Evolutionary conservation across 2,329 filamentous ascomycete genomes (phyloP).

Genomic region (Alternaria sp.): DNA sequence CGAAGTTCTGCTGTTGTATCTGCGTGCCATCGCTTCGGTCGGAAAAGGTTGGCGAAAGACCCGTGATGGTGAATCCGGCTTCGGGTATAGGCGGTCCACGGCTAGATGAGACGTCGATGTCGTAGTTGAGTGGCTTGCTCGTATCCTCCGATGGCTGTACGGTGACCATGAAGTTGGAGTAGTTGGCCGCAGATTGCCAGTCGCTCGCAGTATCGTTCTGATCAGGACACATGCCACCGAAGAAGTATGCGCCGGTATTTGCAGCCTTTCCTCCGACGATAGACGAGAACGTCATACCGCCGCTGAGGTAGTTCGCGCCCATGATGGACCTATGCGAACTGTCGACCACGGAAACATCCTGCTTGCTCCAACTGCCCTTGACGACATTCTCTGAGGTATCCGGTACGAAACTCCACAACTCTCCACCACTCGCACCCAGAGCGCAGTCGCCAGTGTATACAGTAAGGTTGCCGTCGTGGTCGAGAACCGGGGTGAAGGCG

Average conservation of each 20-base stretch:
- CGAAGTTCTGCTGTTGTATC: constrained; percentile 77
- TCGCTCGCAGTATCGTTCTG: constrained; percentile 46
- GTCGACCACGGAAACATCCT: constrained; percentile 46
- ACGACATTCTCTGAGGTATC: constrained; percentile 50
- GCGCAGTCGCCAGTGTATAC: constrained; percentile 78
- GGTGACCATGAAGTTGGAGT: constrained; percentile 79
- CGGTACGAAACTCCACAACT: constrained; percentile 73
- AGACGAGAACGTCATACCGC: constrained; percentile 72
- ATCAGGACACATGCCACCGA: constrained; percentile 86
- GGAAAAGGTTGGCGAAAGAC: constrained; percentile 72
- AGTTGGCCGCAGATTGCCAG: constrained; percentile 75
- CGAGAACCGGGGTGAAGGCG: constrained; percentile 72
- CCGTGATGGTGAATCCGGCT: constrained; percentile 85
- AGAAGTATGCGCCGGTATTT: constrained; percentile 70
- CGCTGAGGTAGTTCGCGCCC: constrained; percentile 64
- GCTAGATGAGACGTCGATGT: constrained; percentile 56
- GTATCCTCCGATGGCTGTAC: constrained; percentile 57
- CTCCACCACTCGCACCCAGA: constrained; percentile 55
- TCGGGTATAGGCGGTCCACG: constrained; percentile 76
- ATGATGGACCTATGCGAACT: constrained; percentile 44
- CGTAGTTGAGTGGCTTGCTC: constrained; percentile 53
- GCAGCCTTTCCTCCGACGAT: constrained; percentile 61
- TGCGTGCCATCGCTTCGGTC: constrained; percentile 67
- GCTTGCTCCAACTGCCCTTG: constrained; percentile 63
- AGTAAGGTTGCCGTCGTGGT: constrained; percentile 71